Percentiles rank a stretch among this genome's conserved stretches.
Conservation (phyloP, 2,329 filamentous ascomycete genomes). For the Coniochaeta pulveracea region DNA sequence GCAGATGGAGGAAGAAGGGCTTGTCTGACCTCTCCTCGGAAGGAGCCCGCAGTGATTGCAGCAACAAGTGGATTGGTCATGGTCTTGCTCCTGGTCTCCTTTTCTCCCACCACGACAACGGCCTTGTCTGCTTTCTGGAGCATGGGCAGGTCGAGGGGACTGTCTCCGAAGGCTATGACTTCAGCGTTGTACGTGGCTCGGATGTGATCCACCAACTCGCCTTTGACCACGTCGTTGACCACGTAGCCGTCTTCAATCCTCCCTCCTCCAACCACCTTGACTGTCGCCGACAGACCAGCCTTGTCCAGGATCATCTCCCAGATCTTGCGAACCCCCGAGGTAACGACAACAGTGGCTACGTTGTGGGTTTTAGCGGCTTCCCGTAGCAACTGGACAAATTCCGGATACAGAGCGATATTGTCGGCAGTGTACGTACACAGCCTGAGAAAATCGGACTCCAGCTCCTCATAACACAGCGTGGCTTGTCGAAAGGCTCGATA, state of each 20-base stretch:
- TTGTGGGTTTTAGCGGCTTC: constrained; percentile 17
- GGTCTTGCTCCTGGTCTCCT: constrained; percentile 30
- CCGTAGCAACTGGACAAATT: constrained; percentile 33
- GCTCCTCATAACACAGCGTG: constrained; percentile 38
- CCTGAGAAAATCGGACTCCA: constrained; percentile 25
- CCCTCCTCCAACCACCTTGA: constrained; percentile 42
- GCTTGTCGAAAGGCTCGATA: constrained; percentile 44
- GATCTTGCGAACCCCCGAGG: constrained; percentile 37
- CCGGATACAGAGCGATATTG: constrained; percentile 28
- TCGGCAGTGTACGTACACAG: constrained; percentile 32
- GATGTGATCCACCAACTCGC: constrained; percentile 29
- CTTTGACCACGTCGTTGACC: constrained; percentile 39
- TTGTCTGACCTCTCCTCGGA: constrained; percentile 36
- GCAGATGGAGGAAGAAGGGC: constrained; percentile 27
- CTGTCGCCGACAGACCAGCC: constrained; percentile 24
- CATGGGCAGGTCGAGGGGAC: constrained; percentile 47
- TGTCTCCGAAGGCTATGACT: constrained; percentile 50
- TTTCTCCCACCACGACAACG: constrained; percentile 41
- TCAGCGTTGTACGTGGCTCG: constrained; percentile 18
- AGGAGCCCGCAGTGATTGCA: constrained; percentile 28
- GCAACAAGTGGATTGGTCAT: constrained; percentile 36
- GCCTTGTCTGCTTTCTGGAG: constrained; percentile 37
- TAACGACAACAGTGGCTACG: constrained; percentile 38
- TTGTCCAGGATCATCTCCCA: constrained; percentile 43
- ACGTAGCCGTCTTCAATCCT: constrained; percentile 34